These are phyloP conservation scores for Aspergillus saccharolyticus DNA, from an alignment of 495 filamentous ascomycete species.

Conservation along the genomic window DNA sequence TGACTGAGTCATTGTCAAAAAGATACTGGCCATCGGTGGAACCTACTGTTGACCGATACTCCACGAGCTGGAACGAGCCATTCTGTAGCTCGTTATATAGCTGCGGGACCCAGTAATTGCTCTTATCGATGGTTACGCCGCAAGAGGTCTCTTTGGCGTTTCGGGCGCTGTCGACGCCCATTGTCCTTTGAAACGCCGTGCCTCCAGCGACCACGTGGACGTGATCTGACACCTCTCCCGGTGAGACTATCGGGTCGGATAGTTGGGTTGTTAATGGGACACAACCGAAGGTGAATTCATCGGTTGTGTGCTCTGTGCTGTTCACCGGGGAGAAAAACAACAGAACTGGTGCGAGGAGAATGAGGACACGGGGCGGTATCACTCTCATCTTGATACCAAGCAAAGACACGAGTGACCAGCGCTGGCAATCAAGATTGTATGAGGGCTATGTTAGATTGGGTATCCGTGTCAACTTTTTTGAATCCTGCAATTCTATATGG, in stretches of 20 bases:
- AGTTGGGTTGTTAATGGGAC: constrained; percentile 20
- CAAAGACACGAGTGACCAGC: too few relatives aligned
- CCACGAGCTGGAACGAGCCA: constrained; percentile 45
- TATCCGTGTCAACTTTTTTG: background rate
- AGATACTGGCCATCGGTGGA: background rate
- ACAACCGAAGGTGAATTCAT: constrained; percentile 22
- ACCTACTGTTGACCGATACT: constrained; percentile 16
- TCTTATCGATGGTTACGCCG: constrained; percentile 59
- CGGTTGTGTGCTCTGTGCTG: background rate
- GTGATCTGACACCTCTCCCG: constrained; percentile 54
- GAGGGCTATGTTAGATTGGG: too few relatives aligned
- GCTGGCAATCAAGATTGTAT: too few relatives aligned
- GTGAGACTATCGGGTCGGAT: constrained; percentile 64
- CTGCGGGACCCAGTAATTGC: constrained; percentile 72
- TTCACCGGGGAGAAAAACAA: background rate
- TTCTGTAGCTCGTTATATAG: constrained; percentile 62
- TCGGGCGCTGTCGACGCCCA: constrained; percentile 52
- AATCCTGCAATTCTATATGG: background rate
- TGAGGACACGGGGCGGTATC: background rate
- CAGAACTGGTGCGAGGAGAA: background rate
- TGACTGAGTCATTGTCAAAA: background rate
- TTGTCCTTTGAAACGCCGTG: constrained; percentile 62
- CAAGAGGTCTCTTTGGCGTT: constrained; percentile 62
- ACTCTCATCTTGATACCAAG: background rate
- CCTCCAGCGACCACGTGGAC: constrained; percentile 71